Conservation (phyloP, 352 stramenopile species). For the Sclerospora graminicola region DNA sequence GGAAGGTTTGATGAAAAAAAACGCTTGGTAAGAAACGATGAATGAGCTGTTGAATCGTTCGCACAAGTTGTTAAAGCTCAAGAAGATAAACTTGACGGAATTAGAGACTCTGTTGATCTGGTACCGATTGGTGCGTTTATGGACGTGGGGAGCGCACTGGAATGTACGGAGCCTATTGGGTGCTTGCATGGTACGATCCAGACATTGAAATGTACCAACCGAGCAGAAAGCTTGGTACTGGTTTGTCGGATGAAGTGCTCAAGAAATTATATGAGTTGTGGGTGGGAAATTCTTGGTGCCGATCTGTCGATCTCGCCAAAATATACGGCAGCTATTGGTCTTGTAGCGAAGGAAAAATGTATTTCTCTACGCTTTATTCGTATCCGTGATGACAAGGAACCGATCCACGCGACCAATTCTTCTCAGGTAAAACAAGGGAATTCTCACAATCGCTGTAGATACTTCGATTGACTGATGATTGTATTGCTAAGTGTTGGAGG, state of each 20-base stretch:
- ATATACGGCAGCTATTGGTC: slow-evolving; percentile 93
- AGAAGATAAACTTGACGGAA: slow-evolving; percentile 98
- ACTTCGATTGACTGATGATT: too few relatives aligned
- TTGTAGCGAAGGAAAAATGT: slow-evolving; percentile 86
- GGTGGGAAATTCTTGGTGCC: slow-evolving; percentile 98
- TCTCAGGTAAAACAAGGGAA: too few relatives aligned
- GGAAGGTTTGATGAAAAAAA: slow-evolving; percentile 99
- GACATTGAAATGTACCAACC: too few relatives aligned
- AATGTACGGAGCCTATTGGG: too few relatives aligned
- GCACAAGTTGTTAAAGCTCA: slow-evolving; percentile 99
- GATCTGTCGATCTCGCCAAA: slow-evolving; percentile 98
- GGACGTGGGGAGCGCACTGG: too few relatives aligned
- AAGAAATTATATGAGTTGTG: slow-evolving; percentile 28
- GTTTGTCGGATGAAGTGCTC: too few relatives aligned
- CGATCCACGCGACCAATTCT: slow-evolving; percentile 91
- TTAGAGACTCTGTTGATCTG: slow-evolving; percentile 97
- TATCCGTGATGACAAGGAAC: slow-evolving; percentile 95
- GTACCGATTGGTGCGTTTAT: slow-evolving; percentile 95
- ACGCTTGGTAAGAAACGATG: slow-evolving; percentile 92
- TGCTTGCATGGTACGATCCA: too few relatives aligned
- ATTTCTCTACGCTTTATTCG: slow-evolving; percentile 98
- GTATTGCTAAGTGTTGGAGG: too few relatives aligned
- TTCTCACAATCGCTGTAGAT: too few relatives aligned
- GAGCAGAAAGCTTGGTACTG: too few relatives aligned
- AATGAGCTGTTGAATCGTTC: slow-evolving; percentile 97